phyloP scores from a whole-genome alignment of 495 filamentous ascomycete genomes.

The Sordaria brevicollis region DNA sequence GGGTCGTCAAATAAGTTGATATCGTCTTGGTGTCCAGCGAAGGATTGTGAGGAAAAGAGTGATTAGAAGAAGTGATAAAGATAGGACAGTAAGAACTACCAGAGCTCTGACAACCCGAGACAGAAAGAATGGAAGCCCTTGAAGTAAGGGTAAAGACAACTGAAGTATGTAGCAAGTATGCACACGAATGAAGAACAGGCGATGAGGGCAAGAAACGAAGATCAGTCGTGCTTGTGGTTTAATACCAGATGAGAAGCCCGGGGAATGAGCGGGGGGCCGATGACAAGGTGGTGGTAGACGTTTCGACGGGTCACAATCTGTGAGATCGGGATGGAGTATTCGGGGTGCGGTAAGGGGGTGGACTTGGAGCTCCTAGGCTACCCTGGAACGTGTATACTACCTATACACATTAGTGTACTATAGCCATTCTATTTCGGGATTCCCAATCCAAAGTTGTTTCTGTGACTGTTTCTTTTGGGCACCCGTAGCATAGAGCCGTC shows the following conservation, averaged over 20 bases:
- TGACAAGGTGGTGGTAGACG: not conserved
- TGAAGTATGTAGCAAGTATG: not conserved
- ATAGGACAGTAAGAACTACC: slow-evolving; percentile 36
- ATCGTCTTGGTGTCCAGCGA: not conserved
- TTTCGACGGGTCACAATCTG: slow-evolving; percentile 1
- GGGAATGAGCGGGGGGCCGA: not conserved
- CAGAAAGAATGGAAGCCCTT: slow-evolving; percentile 8
- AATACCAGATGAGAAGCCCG: not conserved
- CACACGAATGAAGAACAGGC: not conserved
- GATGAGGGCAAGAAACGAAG: not conserved
- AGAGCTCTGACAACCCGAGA: slow-evolving; percentile 30
- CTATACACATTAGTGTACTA: not conserved
- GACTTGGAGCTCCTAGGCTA: not conserved
- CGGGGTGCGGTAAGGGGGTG: not conserved
- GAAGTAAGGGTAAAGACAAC: slow-evolving; percentile 7
- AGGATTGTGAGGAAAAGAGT: slow-evolving; percentile 1
- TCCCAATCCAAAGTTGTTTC: not conserved
- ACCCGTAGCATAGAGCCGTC: not conserved
- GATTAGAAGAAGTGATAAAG: slow-evolving; percentile 12
- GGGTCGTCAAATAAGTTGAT: not conserved
- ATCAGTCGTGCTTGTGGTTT: not conserved
- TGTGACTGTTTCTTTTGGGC: not conserved
- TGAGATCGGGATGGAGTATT: slow-evolving; percentile 10
- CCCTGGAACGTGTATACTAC: not conserved
- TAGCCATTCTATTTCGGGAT: not conserved